Conservation (phyloP, 192 early-diverging fungal species). For the Chytriomyces hyalinus region DNA sequence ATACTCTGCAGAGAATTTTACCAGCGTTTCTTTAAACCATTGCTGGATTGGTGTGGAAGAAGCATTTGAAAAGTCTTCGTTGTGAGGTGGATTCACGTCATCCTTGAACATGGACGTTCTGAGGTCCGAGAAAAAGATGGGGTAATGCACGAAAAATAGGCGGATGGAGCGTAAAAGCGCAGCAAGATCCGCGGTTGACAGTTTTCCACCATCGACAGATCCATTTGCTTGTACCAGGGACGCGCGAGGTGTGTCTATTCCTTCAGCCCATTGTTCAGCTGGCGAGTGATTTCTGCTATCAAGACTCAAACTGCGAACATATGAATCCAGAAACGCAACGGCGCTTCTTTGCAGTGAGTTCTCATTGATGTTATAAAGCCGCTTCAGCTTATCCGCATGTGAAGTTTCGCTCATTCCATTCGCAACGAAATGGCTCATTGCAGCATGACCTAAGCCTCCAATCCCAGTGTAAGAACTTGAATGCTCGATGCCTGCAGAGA, state of each 20-base stretch:
- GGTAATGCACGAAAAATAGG: conserved; percentile 52
- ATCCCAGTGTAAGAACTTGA: conserved; percentile 39
- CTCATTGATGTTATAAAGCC: conserved; percentile 32
- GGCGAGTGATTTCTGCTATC: not conserved
- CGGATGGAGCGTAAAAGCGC: conserved; percentile 49
- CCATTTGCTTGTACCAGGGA: not conserved
- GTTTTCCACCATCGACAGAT: not conserved
- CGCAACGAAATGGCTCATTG: conserved; percentile 24
- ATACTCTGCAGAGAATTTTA: conserved; percentile 43
- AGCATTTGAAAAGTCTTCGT: not conserved
- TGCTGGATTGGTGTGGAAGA: not conserved
- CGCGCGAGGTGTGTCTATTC: not conserved
- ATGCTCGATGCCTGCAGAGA: conserved; percentile 11
- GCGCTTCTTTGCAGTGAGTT: conserved; percentile 50
- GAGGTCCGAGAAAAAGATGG: conserved; percentile 55
- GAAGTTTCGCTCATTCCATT: not conserved
- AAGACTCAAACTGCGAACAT: conserved; percentile 40
- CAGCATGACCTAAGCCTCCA: conserved; percentile 22
- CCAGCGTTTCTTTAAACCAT: conserved; percentile 50
- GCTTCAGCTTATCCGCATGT: conserved; percentile 8
- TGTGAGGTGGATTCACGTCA: not conserved
- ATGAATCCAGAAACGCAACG: conserved; percentile 55
- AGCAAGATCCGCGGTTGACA: conserved; percentile 46
- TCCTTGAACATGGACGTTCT: conserved; percentile 30
- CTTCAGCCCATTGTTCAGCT: conserved; percentile 14